Conservation (phyloP, 768 basidiomycete species). For the Panaeolus cyanescens region DNA sequence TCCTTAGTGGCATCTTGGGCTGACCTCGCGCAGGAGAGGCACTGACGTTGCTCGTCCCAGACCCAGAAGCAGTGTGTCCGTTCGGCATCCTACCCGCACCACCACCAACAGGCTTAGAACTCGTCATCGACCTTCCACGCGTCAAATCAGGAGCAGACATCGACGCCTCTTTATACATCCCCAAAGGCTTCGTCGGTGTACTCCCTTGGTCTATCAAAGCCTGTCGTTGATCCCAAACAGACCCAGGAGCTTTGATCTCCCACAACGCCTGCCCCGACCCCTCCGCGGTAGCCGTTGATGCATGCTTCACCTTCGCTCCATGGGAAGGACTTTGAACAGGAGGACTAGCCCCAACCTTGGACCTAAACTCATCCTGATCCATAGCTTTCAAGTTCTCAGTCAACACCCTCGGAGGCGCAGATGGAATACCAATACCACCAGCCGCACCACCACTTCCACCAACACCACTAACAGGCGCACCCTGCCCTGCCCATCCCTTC, state of each 20-base stretch:
- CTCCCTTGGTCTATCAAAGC: neutral
- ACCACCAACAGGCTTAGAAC: neutral
- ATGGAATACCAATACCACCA: neutral
- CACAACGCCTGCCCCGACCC: neutral
- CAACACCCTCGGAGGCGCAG: neutral
- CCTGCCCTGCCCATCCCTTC: too few species aligned
- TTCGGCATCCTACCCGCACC: neutral
- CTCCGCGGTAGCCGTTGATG: conserved; percentile 7
- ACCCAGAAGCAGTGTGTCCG: neutral
- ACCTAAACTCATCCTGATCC: conserved; percentile 1
- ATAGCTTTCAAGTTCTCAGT: conserved; percentile 2
- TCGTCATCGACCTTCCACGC: neutral
- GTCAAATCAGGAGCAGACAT: conserved; percentile 6
- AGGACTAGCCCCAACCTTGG: neutral
- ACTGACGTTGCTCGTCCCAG: too few species aligned
- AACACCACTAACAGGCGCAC: too few species aligned
- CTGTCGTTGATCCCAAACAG: conserved; percentile 31
- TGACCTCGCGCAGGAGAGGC: conserved; percentile 9
- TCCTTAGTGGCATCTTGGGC: conserved; percentile 56
- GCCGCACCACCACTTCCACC: too few species aligned
- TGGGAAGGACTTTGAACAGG: neutral
- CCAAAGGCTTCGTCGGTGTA: conserved; percentile 4
- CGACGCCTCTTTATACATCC: neutral
- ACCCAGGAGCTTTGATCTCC: conserved; percentile 33
- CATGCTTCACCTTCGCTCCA: neutral